phyloP scores from a whole-genome alignment of 257 asterid genomes.

The Nicotiana tabacum region DNA sequence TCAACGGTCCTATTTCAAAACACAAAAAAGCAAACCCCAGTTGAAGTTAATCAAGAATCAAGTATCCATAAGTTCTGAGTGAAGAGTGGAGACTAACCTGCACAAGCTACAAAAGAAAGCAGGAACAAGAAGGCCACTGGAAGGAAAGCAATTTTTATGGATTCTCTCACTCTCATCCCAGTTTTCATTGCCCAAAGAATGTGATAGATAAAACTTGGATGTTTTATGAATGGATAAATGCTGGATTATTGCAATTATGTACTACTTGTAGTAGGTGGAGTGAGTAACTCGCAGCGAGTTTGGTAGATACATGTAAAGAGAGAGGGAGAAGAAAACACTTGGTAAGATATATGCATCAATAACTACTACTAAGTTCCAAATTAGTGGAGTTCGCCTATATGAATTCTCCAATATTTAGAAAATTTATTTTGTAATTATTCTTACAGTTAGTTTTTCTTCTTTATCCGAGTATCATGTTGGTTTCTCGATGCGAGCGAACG shows the following conservation, averaged over 20 bases:
- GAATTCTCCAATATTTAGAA: not conserved
- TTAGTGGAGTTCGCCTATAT: not conserved
- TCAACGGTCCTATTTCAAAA: slow-evolving; percentile 1
- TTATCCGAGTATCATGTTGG: not conserved
- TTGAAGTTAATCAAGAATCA: not conserved
- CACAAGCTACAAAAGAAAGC: slow-evolving; percentile 13
- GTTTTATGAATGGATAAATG: not conserved
- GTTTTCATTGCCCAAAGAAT: not conserved
- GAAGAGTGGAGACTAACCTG: not conserved
- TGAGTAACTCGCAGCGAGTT: not conserved
- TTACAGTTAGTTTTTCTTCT: not conserved
- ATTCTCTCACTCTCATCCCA: not conserved
- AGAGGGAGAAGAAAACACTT: not conserved
- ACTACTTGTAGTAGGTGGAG: not conserved
- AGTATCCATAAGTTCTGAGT: not conserved
- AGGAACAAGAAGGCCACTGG: slow-evolving; percentile 2
- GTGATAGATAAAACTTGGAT: not conserved
- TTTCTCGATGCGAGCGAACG: not conserved
- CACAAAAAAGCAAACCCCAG: not conserved
- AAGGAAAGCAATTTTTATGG: not conserved
- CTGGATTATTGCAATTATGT: not conserved
- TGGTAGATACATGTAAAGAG: not conserved
- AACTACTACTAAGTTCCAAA: not conserved
- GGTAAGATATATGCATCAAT: too few relatives aligned
- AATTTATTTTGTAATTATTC: not conserved